Conservation (phyloP, 768 basidiomycete genomes). For the Boletus sp. region DNA sequence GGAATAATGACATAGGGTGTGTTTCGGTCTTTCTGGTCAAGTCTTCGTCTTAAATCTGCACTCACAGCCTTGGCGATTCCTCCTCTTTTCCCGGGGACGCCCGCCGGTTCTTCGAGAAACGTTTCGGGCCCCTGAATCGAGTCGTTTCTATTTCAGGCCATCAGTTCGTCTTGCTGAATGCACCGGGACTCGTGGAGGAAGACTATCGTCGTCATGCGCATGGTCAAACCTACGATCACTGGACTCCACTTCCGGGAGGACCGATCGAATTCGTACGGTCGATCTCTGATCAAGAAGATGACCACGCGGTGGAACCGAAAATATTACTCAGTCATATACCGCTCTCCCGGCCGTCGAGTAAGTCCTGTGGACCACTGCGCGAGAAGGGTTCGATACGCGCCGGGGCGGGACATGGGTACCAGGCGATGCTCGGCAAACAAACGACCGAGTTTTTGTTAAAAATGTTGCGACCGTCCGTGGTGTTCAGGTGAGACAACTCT, state of each 20-base stretch:
- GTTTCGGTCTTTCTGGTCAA: slow-evolving; percentile 16
- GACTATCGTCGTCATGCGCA: slow-evolving; percentile 63
- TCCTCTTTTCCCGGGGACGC: slow-evolving; percentile 49
- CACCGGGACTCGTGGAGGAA: slow-evolving; percentile 79
- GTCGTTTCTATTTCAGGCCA: slow-evolving; percentile 63
- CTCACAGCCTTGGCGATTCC: slow-evolving; percentile 51
- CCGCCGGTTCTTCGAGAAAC: slow-evolving; percentile 52
- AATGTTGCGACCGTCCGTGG: slow-evolving; percentile 55
- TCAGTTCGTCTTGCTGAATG: slow-evolving; percentile 67
- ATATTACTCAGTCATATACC: slow-evolving; percentile 88
- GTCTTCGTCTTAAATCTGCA: not conserved
- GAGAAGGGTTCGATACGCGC: slow-evolving; percentile 70
- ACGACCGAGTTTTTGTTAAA: slow-evolving; percentile 72
- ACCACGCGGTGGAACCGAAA: slow-evolving; percentile 19
- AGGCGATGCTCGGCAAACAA: slow-evolving; percentile 77
- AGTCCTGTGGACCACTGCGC: slow-evolving; percentile 72
- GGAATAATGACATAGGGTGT: slow-evolving; percentile 79
- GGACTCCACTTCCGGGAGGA: slow-evolving; percentile 52
- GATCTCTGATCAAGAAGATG: slow-evolving; percentile 33
- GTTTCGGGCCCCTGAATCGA: slow-evolving; percentile 71
- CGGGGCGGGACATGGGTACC: slow-evolving; percentile 79
- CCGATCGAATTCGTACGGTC: slow-evolving; percentile 59
- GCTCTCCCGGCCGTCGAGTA: slow-evolving; percentile 68
- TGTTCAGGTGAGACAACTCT: slow-evolving; percentile 62
- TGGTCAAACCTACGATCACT: slow-evolving; percentile 48